A percentile compares a stretch with the other conserved stretches of the same genome.
Conservation (phyloP, 2,329 filamentous ascomycete genomes). For the Exophiala spinifera region DNA sequence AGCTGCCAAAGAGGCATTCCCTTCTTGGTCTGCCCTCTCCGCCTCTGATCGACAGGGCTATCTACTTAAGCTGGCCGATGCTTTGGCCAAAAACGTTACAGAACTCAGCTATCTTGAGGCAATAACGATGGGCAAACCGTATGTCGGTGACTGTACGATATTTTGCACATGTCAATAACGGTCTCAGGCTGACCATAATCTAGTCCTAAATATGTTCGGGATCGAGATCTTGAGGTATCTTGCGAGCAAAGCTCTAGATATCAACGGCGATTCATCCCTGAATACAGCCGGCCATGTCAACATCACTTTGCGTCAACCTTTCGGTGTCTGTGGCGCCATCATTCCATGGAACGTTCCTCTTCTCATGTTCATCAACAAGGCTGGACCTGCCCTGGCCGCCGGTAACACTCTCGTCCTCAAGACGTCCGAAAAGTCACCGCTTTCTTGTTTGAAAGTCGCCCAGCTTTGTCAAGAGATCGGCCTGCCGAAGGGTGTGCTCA, state of each 20-base stretch:
- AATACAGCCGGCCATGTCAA: slow-evolving; percentile 42
- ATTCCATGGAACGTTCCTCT: slow-evolving; percentile 55
- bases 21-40: slow-evolving; percentile 47
- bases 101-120: slow-evolving; percentile 47
- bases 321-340: slow-evolving; percentile 47
- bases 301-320: slow-evolving; percentile 60
- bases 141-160: slow-evolving; percentile 41
- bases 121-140: slow-evolving; percentile 54
- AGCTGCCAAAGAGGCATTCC: slow-evolving; percentile 33
- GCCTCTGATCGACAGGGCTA: slow-evolving; percentile 43
- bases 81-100: slow-evolving; percentile 40
- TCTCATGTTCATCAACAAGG: slow-evolving; percentile 43
- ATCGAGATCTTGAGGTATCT: slow-evolving; percentile 77
- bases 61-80: slow-evolving; percentile 42
- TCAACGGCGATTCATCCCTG: slow-evolving; percentile 44
- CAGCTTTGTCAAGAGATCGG: slow-evolving; percentile 59
- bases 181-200: slow-evolving; percentile 29
- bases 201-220: slow-evolving; percentile 66
- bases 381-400: slow-evolving; percentile 57
- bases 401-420: slow-evolving; percentile 58
- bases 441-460: slow-evolving; percentile 55
- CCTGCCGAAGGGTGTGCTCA: slow-evolving; percentile 58
- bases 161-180: not conserved
- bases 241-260: slow-evolving; percentile 33
- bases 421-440: slow-evolving; percentile 42